Percentiles rank a stretch among this genome's conserved stretches.
These are phyloP conservation scores for Solanum bulbocastanum DNA, from an alignment of 257 asterid genomes.

Conservation along the genomic window DNA sequence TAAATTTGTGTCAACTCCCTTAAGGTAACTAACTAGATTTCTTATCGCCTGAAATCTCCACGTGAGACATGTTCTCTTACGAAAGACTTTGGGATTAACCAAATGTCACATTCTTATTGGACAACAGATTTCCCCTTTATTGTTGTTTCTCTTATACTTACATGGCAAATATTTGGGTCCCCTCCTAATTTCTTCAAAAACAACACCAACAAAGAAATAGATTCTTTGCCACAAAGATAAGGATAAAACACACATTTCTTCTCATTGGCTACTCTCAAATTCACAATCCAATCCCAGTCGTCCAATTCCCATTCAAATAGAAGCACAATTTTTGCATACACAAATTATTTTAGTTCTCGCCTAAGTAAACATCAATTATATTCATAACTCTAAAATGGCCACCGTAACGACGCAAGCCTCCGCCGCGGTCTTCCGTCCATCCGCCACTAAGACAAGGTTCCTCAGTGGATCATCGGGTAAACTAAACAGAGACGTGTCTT, in stretches of 20 bases:
- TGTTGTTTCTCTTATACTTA: too few species aligned
- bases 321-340: conserved; percentile 31
- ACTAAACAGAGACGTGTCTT: conserved; percentile 38
- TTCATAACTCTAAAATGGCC: conserved; percentile 38
- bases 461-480: conserved; percentile 55
- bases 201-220: conserved; percentile 19
- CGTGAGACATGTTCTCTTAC: neutral
- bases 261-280: conserved; percentile 45
- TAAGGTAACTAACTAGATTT: neutral
- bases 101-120: conserved; percentile 18
- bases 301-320: neutral
- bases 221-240: conserved; percentile 22
- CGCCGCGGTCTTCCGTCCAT: conserved; percentile 60
- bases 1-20: too few species aligned
- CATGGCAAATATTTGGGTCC: conserved; percentile 7
- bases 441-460: conserved; percentile 46
- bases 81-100: neutral
- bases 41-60: neutral
- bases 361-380: neutral
- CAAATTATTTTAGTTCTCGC: neutral
- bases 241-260: conserved; percentile 44
- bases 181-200: conserved; percentile 10
- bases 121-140: neutral
- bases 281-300: conserved; percentile 6
- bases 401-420: conserved; percentile 70